Evolutionary conservation across 768 basidiomycete species (phyloP).

Genomic region (Coprinopsis cinerea): DNA sequence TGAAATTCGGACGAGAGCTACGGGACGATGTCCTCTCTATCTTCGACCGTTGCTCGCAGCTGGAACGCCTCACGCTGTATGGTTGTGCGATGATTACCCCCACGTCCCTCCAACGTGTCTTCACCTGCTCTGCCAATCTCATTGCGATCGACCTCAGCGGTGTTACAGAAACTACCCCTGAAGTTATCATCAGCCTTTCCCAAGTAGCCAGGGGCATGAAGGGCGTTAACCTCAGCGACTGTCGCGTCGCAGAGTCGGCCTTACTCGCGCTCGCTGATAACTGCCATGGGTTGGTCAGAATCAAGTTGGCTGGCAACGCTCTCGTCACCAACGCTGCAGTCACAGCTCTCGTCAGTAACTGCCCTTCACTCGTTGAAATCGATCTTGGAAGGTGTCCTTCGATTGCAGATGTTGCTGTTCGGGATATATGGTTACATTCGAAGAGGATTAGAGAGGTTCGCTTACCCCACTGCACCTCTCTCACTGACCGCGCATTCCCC

Average conservation of each 20-base stretch:
- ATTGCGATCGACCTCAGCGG: conserved; percentile 83
- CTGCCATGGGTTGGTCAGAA: conserved; percentile 76
- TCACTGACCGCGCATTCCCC: conserved; percentile 87
- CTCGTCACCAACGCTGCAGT: conserved; percentile 73
- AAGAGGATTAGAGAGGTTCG: conserved; percentile 87
- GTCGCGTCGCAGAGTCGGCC: conserved; percentile 76
- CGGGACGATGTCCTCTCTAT: conserved; percentile 68
- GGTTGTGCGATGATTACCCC: conserved; percentile 68
- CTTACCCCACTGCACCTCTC: conserved; percentile 67
- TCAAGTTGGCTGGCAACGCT: conserved; percentile 80
- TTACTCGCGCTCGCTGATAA: conserved; percentile 68
- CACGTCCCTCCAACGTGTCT: conserved; percentile 52
- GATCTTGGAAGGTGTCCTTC: conserved; percentile 82
- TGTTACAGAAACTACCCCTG: conserved; percentile 63
- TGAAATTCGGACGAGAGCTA: conserved; percentile 61
- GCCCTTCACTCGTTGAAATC: conserved; percentile 87
- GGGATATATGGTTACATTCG: conserved; percentile 79
- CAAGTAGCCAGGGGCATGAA: conserved; percentile 68
- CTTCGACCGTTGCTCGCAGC: conserved; percentile 67
- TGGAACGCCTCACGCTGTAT: conserved; percentile 86
- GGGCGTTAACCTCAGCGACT: conserved; percentile 87
- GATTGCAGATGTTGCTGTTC: conserved; percentile 72
- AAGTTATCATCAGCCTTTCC: conserved; percentile 67
- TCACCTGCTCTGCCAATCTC: conserved; percentile 68
- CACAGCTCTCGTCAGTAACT: conserved; percentile 66